phyloP scores from a whole-genome alignment of 805 yeast genomes.

The Saccharomycopsis olivae region DNA sequence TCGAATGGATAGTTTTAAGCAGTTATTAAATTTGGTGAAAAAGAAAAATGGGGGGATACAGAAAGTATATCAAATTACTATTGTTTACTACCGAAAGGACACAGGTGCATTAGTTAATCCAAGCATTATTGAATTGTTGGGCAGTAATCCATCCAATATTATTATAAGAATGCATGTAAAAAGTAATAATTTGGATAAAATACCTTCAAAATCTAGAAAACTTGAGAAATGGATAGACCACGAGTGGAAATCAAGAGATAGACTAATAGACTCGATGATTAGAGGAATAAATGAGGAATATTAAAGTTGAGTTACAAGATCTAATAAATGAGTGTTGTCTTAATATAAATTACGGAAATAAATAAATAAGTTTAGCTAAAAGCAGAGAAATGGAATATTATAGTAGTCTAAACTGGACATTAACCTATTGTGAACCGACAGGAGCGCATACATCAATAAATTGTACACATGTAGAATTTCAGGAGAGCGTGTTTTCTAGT shows the following conservation, averaged over 20 bases:
- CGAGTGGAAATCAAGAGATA: conserved; percentile 65
- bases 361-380: background rate
- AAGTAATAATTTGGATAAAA: conserved; percentile 33
- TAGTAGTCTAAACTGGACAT: too few relatives aligned
- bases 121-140: conserved; percentile 26
- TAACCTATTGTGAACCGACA: too few relatives aligned
- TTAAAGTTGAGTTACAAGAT: too few relatives aligned
- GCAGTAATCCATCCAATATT: conserved; percentile 23
- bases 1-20: conserved; percentile 49
- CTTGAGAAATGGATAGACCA: conserved; percentile 70
- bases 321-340: too few relatives aligned
- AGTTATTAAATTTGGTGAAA: conserved; percentile 34
- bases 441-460: too few relatives aligned
- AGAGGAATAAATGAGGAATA: too few relatives aligned
- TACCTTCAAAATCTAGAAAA: conserved; percentile 43
- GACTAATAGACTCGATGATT: conserved; percentile 22
- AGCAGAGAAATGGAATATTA: background rate
- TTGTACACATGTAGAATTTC: too few relatives aligned
- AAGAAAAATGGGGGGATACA: conserved; percentile 18
- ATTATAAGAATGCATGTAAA: conserved; percentile 38
- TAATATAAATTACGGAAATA: too few relatives aligned
- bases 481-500: too few relatives aligned
- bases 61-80: conserved; percentile 44
- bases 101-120: conserved; percentile 23
- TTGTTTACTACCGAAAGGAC: conserved; percentile 29